Conservation (phyloP, 257 asterid species). For the Eustoma russellianum region DNA sequence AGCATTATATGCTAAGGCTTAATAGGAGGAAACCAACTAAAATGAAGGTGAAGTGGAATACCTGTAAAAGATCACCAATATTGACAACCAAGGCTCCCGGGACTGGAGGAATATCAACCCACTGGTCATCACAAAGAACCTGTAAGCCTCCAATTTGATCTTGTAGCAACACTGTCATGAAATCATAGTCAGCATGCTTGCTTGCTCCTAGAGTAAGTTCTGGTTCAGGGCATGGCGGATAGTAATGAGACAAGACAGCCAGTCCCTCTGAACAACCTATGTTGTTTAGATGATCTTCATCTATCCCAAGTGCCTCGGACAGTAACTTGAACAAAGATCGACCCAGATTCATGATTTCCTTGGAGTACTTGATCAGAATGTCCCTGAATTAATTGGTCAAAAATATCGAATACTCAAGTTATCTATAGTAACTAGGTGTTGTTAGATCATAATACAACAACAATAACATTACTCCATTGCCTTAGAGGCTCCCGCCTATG, state of each 20-base stretch:
- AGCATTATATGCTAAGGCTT: no score
- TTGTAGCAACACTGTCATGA: constrained; percentile 22
- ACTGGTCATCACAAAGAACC: constrained; percentile 7
- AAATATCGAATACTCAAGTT: no score
- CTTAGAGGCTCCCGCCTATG: no score
- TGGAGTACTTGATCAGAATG: constrained; percentile 14
- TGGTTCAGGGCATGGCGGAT: constrained; percentile 38
- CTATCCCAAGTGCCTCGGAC: constrained; percentile 22
- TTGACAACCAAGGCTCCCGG: constrained; percentile 13
- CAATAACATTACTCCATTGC: no score
- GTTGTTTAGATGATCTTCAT: constrained; percentile 15
- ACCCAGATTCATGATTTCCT: constrained; percentile 14
- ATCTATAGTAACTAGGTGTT: no score
- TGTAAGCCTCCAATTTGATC: constrained; percentile 19
- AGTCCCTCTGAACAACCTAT: constrained; percentile 25
- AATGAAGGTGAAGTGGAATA: no score
- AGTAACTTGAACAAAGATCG: constrained; percentile 14
- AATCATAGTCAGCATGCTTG: constrained; percentile 18
- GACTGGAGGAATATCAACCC: constrained; percentile 15
- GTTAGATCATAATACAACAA: no score
- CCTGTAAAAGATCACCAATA: constrained; percentile 15
- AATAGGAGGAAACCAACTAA: no score
- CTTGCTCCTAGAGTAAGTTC: constrained; percentile 27
- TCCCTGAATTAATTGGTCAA: constrained; percentile 15
- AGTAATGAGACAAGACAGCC: constrained; percentile 14